Percentiles rank a stretch among this genome's conserved stretches.
These are phyloP conservation scores for Colletotrichum sp. DNA, from an alignment of 2,329 filamentous ascomycete genomes.

Conservation along the genomic window DNA sequence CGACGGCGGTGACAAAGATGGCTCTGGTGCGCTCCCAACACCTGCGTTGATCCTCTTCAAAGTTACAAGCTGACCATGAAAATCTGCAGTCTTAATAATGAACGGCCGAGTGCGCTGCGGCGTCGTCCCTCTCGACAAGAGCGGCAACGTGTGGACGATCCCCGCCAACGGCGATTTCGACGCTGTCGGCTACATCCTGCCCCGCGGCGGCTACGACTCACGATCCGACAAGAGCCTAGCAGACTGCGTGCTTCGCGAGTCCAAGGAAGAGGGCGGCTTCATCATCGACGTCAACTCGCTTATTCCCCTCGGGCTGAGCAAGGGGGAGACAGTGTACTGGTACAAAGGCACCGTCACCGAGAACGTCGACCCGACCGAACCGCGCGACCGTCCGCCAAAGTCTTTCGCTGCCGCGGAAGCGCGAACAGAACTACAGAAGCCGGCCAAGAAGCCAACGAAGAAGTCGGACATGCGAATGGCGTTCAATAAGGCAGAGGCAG, in stretches of 20 bases:
- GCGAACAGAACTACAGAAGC: background rate
- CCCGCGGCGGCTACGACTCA: background rate
- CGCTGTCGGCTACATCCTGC: background rate
- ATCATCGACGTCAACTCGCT: background rate
- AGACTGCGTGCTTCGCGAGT: background rate
- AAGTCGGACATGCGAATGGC: background rate
- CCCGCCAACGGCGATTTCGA: background rate
- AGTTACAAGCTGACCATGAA: too few species aligned
- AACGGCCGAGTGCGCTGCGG: background rate
- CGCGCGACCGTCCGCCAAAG: background rate
- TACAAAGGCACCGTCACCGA: background rate
- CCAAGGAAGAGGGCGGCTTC: background rate
- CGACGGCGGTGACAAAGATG: background rate
- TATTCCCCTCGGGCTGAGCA: background rate
- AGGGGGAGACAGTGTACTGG: background rate
- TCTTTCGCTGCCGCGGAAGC: background rate
- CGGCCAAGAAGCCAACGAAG: background rate
- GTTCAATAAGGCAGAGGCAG: background rate
- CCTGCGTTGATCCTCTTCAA: too few species aligned
- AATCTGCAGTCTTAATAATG: background rate
- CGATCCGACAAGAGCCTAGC: background rate
- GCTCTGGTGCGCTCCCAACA: background rate
- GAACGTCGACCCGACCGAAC: background rate
- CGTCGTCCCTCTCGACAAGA: background rate
- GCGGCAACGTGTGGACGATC: background rate